These are phyloP conservation scores for Pythium biforme DNA, from an alignment of 352 stramenopile species.

Conservation along the genomic window DNA sequence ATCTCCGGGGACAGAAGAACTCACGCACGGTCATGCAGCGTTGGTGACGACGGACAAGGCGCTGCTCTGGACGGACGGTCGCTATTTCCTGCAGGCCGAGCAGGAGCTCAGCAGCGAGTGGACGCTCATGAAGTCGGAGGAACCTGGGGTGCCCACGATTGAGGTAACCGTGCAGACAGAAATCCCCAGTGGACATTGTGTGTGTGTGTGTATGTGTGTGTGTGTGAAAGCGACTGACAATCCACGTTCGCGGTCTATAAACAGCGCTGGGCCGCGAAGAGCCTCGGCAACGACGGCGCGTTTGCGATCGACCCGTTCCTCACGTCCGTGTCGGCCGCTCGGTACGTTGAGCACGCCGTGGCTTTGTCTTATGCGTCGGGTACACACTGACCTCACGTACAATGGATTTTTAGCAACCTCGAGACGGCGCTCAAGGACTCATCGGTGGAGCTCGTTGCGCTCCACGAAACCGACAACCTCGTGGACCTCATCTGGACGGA, in stretches of 20 bases:
- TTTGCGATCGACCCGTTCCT: constrained; percentile 97
- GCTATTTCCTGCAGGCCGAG: constrained; percentile 97
- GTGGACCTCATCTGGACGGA: constrained; percentile 95
- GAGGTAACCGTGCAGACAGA: too few species aligned
- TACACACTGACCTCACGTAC: not conserved
- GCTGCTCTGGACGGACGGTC: constrained; percentile 97
- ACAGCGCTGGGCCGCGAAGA: constrained; percentile 62
- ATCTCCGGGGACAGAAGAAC: too few species aligned
- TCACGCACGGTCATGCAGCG: too few species aligned
- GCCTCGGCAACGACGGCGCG: constrained; percentile 51
- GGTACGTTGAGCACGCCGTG: too few species aligned
- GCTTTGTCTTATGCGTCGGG: too few species aligned
- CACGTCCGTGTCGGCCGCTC: constrained; percentile 85
- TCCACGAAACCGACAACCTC: constrained; percentile 89
- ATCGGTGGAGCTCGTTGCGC: constrained; percentile 63
- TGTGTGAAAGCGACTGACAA: not conserved
- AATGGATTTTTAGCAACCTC: constrained; percentile 40
- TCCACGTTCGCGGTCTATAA: not conserved
- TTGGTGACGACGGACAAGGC: constrained; percentile 84
- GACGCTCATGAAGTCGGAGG: constrained; percentile 95
- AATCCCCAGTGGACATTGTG: too few species aligned
- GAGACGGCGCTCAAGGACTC: constrained; percentile 67
- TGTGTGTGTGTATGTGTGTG: not conserved
- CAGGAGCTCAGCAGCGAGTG: constrained; percentile 92
- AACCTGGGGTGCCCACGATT: constrained; percentile 91